Evolutionary conservation across 208 protist species (phyloP), one percentile per base, ranked within the genome.

Genomic region (Trypanosoma theileri): DNA sequence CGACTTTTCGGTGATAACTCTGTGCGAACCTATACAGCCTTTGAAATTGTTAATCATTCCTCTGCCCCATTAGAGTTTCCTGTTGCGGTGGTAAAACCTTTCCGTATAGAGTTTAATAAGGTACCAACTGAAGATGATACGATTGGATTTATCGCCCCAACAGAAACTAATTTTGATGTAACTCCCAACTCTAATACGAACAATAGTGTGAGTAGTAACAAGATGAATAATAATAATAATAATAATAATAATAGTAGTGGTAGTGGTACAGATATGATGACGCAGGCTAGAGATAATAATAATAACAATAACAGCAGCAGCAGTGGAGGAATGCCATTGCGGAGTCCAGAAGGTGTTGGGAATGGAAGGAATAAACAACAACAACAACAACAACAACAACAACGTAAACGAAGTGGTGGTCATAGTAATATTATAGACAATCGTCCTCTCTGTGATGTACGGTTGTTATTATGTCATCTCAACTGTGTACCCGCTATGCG

Each of bases 51-150:
- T 14, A 96, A 96, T 71, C 77, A 80, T 44, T 71, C 81, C 21
- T 79, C 45, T 48, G 81, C 90, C 44, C 77, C 87, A 14, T 75
- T 96, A 31, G 88, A 96, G 80, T 96, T 96, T 59, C 84, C 88
- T 14, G 72, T 93, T 14, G 85, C 85, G n/a, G 90, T 96, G 17
- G 80, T 93, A 48, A 84, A 86, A 54, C 87, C 90, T 21, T 86
- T 96, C 64, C 85, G 84, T 16, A 76, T 89, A 53, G 86, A 95
- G 75, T 73, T 92, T 69, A 82, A 77, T 9, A 75, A 52, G 41
- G 31, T 16, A 10, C 35, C 61, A n/a, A 46, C 48, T n/a, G 56
- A 75, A 0, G 51, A 65, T 16, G 46, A 63, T 9, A 50, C 40
- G n/a, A 10, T 21, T 17, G 46, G 22, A 31, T 3, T 31, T 31